These are phyloP conservation scores for Mortierella sp. DNA, from an alignment of 371 early-diverging fungal genomes.

Conservation along the genomic window DNA sequence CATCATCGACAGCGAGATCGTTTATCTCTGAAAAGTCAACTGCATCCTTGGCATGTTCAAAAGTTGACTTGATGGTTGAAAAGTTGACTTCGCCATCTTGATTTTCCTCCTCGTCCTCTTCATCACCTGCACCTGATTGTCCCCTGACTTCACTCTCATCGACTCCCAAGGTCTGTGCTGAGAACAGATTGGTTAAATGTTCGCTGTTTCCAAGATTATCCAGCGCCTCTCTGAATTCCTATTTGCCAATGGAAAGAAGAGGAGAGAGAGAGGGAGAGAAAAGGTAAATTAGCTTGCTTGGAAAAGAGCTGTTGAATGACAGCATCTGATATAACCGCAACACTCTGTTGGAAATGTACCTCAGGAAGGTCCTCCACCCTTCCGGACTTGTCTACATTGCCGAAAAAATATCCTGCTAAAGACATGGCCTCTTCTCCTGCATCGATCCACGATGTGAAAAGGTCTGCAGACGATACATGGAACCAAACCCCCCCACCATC, in stretches of 20 bases:
- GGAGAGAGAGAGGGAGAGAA: not conserved
- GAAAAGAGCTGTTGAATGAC: too few relatives aligned
- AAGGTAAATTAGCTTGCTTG: too few relatives aligned
- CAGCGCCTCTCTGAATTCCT: constrained; percentile 78
- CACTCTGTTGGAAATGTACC: constrained; percentile 48
- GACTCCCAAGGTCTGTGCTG: constrained; percentile 66
- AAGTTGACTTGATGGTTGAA: constrained; percentile 34
- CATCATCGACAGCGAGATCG: constrained; percentile 79
- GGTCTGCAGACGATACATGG: too few relatives aligned
- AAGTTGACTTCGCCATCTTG: constrained; percentile 52
- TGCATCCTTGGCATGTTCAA: constrained; percentile 72
- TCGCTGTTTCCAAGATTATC: constrained; percentile 63
- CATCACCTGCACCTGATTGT: constrained; percentile 37
- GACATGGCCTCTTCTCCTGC: constrained; percentile 52
- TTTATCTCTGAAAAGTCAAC: constrained; percentile 86
- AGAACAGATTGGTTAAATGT: constrained; percentile 61
- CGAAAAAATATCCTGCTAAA: constrained; percentile 82
- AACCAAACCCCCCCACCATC: too few relatives aligned
- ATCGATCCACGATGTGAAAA: too few relatives aligned
- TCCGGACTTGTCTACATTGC: constrained; percentile 90
- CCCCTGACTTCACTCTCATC: constrained; percentile 45
- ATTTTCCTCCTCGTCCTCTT: constrained; percentile 54
- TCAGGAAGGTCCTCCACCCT: constrained; percentile 78
- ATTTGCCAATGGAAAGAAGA: constrained; percentile 7
- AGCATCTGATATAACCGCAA: too few relatives aligned